These are phyloP conservation scores for Adiantum capillusveneris DNA, from an alignment of 75 land plant genomes.

Conservation along the genomic window DNA sequence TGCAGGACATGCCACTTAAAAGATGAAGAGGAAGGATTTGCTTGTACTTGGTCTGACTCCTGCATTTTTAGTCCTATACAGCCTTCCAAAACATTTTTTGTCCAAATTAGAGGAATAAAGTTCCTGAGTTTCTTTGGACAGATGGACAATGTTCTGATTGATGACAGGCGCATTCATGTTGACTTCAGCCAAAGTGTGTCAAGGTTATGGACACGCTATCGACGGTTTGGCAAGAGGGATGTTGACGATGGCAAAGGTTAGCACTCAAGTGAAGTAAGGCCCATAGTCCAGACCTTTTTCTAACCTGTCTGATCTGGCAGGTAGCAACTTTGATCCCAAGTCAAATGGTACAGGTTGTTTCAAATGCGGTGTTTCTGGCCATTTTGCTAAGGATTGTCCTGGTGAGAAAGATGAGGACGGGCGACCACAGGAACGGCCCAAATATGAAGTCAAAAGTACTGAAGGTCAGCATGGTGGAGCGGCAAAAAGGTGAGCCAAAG, in stretches of 20 bases:
- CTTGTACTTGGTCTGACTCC: too few relatives aligned
- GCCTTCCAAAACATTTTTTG: too few relatives aligned
- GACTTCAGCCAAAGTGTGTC: slow-evolving; percentile 99
- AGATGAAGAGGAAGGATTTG: too few relatives aligned
- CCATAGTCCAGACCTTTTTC: neutral
- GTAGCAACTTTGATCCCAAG: slow-evolving; percentile 11
- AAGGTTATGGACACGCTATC: slow-evolving; percentile 73
- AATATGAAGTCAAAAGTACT: slow-evolving; percentile 61
- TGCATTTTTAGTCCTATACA: too few relatives aligned
- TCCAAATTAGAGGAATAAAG: too few relatives aligned
- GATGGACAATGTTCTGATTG: slow-evolving; percentile 98
- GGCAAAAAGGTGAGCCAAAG: slow-evolving; percentile 32
- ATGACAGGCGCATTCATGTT: slow-evolving; percentile 95
- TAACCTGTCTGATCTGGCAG: neutral
- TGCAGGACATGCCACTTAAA: too few relatives aligned
- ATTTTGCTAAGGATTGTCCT: slow-evolving; percentile 69
- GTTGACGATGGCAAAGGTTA: slow-evolving; percentile 21
- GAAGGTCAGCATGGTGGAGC: slow-evolving; percentile 63
- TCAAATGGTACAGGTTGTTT: slow-evolving; percentile 61
- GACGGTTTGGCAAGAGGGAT: slow-evolving; percentile 49
- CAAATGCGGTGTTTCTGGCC: slow-evolving; percentile 79
- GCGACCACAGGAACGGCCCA: slow-evolving; percentile 24
- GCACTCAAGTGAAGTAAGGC: too few relatives aligned
- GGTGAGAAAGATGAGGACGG: slow-evolving; percentile 9
- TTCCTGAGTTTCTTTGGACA: too few relatives aligned